phyloP scores from a whole-genome alignment of 2,329 filamentous ascomycete genomes.

The Pseudogymnoascus sp. region DNA sequence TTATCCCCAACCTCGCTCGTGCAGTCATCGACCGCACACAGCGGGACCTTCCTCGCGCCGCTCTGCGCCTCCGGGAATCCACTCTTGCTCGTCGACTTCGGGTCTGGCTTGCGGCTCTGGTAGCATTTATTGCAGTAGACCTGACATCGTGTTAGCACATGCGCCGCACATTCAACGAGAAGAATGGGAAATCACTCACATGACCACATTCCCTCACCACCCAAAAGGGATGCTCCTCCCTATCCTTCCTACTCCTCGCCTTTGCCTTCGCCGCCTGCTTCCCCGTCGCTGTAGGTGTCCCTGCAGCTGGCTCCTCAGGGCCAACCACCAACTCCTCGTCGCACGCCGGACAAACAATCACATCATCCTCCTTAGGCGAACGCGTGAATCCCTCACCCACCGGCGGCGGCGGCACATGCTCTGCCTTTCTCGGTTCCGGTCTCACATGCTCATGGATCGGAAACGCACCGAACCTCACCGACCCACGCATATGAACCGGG shows the following conservation, averaged over 20 bases:
- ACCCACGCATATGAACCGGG: not conserved
- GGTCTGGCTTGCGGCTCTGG: conserved; percentile 43
- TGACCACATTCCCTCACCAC: conserved; percentile 86
- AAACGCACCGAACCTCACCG: not conserved
- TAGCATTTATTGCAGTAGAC: conserved; percentile 58
- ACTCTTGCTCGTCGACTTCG: conserved; percentile 30
- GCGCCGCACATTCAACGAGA: not conserved
- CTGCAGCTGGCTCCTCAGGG: conserved; percentile 24
- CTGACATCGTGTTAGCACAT: conserved; percentile 32
- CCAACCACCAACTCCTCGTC: conserved; percentile 64
- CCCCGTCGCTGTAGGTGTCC: not conserved
- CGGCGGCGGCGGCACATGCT: conserved; percentile 35
- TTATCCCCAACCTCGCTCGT: conserved; percentile 46
- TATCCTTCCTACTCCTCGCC: conserved; percentile 41
- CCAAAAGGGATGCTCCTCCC: conserved; percentile 80
- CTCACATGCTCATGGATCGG: not conserved
- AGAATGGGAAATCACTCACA: conserved; percentile 45
- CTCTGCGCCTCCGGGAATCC: not conserved
- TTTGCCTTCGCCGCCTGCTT: conserved; percentile 35
- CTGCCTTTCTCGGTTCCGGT: conserved; percentile 16
- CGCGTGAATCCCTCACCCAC: conserved; percentile 74
- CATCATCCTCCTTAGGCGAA: conserved; percentile 61
- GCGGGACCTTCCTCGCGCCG: conserved; percentile 16
- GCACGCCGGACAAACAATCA: conserved; percentile 80
- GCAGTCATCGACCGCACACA: conserved; percentile 53